Base-by-base conservation (phyloP, 2,329 filamentous ascomycete genomes). In the Diplodia seriata region DNA sequence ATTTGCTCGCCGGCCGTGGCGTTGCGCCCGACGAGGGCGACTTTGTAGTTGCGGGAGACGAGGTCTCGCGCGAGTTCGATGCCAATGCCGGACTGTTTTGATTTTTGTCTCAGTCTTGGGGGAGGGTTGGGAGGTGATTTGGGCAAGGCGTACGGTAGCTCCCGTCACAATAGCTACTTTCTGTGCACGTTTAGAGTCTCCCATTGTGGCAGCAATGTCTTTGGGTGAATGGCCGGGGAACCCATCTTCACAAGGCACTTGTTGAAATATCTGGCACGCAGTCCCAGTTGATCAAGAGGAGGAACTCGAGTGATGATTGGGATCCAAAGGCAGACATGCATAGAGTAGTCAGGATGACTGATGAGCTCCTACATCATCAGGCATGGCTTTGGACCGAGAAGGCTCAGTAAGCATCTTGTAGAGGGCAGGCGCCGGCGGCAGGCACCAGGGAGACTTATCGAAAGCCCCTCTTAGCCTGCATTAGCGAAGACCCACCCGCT, bases 21-120 rank as follows among this genome's bases (percentile, higher is more conserved):
- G 8, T 78, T 76, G 15, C 82, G 78, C 51, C 81, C 83, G 29
- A 81, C 73, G 53, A 81, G 69, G 6, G 77, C 80, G 7, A 82
- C 77, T 4, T 70, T 75, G 72, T 76, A 82, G 53, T 77, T 78
- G 40, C 74, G 73, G 12, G 50, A 26, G 61, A 76, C 73, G 4
- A 82, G 77, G 67, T 79, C 74, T 31, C 74, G 75, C 38, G 79
- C 76, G 1, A 85, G 72, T 66, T 80, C 81, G 40, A 76, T 73
- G 40, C 83, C 83, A 63, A 85, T 84, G 9, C 83, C 83, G 9
- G 82, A 84, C 82, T 85, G 70, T 26, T 65, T 65, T 11, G 62
- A 26, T 29, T 71, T 50, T 68, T 67, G 23, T 36, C 6, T 47
- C 29, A 38, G 55, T 56, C 51, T 31, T 11, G 15, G 33, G 6